phyloP scores from a whole-genome alignment of 2,329 filamentous ascomycete species.

The Westerdykella aurantiaca region DNA sequence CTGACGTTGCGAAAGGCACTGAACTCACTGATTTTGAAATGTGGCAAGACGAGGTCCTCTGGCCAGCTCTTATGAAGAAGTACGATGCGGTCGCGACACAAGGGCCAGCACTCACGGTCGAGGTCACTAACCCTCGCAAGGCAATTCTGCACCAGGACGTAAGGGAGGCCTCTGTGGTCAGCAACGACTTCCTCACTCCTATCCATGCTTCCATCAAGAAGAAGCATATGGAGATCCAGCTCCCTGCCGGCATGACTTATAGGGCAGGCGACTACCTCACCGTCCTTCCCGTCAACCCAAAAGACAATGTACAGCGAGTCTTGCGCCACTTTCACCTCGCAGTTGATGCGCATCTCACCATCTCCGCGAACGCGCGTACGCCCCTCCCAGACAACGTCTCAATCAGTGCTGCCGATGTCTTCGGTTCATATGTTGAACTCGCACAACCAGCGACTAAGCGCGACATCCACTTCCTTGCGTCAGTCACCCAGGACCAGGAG shows the following conservation, averaged over 20 bases:
- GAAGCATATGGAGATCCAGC: slow-evolving; percentile 14
- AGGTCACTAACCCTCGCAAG: not conserved
- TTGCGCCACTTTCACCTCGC: slow-evolving; percentile 8
- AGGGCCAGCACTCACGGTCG: slow-evolving; percentile 1
- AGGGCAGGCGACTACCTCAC: slow-evolving; percentile 67
- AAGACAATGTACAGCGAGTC: slow-evolving; percentile 8
- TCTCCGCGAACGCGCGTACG: slow-evolving; percentile 3
- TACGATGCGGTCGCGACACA: slow-evolving; percentile 3
- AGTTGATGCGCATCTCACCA: slow-evolving; percentile 9
- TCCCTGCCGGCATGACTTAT: slow-evolving; percentile 49
- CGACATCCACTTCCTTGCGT: too few relatives aligned
- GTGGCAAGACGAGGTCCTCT: slow-evolving; percentile 22
- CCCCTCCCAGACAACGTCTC: too few relatives aligned
- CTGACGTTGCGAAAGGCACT: too few relatives aligned
- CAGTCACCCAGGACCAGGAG: too few relatives aligned
- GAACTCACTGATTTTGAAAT: slow-evolving; percentile 29
- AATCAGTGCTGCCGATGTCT: too few relatives aligned
- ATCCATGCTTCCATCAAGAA: slow-evolving; percentile 7
- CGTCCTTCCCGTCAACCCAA: slow-evolving; percentile 59
- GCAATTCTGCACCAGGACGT: slow-evolving; percentile 16
- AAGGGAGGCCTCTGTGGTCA: slow-evolving; percentile 11
- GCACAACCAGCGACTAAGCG: too few relatives aligned
- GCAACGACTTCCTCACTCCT: slow-evolving; percentile 9
- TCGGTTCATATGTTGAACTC: too few relatives aligned
- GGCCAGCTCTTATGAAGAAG: slow-evolving; percentile 13